Evolutionary conservation across 2,329 filamentous ascomycete genomes (phyloP).

Genomic region (Aspergillus tamarii): DNA sequence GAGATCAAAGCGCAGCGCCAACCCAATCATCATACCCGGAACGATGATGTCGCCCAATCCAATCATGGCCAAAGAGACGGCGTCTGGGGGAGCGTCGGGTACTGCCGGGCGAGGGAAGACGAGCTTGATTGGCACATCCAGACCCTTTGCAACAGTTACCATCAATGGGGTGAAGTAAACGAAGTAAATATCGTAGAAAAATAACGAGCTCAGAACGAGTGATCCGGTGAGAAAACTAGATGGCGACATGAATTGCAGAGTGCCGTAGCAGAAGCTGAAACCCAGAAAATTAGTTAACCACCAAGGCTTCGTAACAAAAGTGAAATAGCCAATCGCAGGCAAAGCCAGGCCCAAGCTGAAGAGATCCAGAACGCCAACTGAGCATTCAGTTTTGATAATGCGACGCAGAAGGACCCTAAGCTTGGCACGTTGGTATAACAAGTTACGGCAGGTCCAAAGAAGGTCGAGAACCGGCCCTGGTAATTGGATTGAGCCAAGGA

Average conservation of each 20-base stretch:
- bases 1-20: constrained; percentile 89
- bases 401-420: constrained; percentile 60
- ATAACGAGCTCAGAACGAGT: constrained; percentile 75
- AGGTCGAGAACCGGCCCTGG: constrained; percentile 34
- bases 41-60: constrained; percentile 93
- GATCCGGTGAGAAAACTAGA: constrained; percentile 84
- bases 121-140: constrained; percentile 93
- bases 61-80: constrained; percentile 68
- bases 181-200: constrained; percentile 89
- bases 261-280: constrained; percentile 82
- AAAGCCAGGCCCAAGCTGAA: constrained; percentile 61
- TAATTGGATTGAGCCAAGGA: constrained; percentile 52
- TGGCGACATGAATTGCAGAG: constrained; percentile 81
- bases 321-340: constrained; percentile 66
- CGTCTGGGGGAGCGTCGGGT: constrained; percentile 47
- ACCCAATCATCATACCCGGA: constrained; percentile 84
- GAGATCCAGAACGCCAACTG: constrained; percentile 50
- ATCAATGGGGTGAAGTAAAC: constrained; percentile 59
- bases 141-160: constrained; percentile 72
- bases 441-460: constrained; percentile 55
- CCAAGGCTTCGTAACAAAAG: constrained; percentile 63
- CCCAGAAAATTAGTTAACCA: constrained; percentile 85
- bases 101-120: constrained; percentile 71
- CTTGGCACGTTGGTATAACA: constrained; percentile 55
- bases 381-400: constrained; percentile 45